phyloP scores from a whole-genome alignment of 352 stramenopile species.

The Phytophthora ohioensis region DNA sequence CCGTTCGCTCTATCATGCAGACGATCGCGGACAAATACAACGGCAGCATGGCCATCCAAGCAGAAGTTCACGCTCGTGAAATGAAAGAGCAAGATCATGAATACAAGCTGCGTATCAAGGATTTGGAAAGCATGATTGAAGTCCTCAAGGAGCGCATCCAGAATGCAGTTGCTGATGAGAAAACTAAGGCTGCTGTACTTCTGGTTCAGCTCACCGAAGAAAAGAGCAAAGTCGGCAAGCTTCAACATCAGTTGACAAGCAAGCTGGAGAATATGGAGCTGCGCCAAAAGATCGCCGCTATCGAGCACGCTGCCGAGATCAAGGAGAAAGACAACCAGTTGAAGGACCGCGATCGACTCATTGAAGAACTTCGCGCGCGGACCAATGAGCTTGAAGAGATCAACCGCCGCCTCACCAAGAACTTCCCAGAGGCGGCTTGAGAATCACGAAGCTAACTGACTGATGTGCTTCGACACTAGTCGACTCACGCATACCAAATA shows the following conservation, averaged over 20 bases:
- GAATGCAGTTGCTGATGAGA: neutral
- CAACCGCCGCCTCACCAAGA: slow-evolving; percentile 4
- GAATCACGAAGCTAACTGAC: too few relatives aligned
- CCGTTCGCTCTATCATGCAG: neutral
- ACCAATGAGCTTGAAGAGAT: slow-evolving; percentile 5
- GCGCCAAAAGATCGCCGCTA: slow-evolving; percentile 4
- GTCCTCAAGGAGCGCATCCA: slow-evolving; percentile 7
- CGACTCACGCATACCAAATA: too few relatives aligned
- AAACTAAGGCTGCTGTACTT: slow-evolving; percentile 4
- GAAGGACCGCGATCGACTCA: neutral
- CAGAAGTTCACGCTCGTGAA: slow-evolving; percentile 5
- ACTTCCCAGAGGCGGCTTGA: slow-evolving; percentile 4
- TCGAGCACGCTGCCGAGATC: slow-evolving; percentile 3
- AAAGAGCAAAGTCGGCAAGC: slow-evolving; percentile 1
- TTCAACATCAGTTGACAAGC: slow-evolving; percentile 7
- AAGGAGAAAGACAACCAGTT: neutral
- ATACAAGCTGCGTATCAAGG: slow-evolving; percentile 6
- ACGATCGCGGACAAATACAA: slow-evolving; percentile 1
- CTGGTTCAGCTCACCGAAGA: slow-evolving; percentile 6
- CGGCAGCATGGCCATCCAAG: slow-evolving; percentile 3
- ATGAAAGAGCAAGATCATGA: slow-evolving; percentile 2
- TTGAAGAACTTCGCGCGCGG: neutral
- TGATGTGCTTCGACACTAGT: too few relatives aligned
- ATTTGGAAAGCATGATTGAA: slow-evolving; percentile 1
- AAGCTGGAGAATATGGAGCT: slow-evolving; percentile 8